Base-by-base conservation (phyloP, 352 stramenopile genomes). In the Blastocystis sp. region DNA sequence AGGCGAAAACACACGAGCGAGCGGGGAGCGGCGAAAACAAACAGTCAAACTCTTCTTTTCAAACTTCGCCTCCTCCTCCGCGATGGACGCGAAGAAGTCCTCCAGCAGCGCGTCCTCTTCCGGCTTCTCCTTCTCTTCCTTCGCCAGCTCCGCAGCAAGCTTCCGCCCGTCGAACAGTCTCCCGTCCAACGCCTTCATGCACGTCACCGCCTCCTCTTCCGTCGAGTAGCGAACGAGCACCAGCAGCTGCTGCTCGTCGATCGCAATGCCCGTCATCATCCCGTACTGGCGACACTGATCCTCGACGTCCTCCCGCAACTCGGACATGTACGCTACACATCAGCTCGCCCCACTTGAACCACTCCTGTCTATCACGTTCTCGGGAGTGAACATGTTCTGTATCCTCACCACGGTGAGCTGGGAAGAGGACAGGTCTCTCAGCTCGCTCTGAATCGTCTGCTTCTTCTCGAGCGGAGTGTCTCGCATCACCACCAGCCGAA, bases 271-370 rank as follows among this genome's bases (percentile, higher is more conserved):
- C 62, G 71, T 81, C 21, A 81, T 59, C 35, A 21, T 81, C 24
- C 71, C 71, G 37, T 81, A 81, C 59, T 81, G 24, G n/a, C n/a
- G 26, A 16, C 35, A 59, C 71, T 81, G 41, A 9, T 16, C 9
- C 29, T 81, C 71, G 10, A 81, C 71, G 35, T 81, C 71, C 62
- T 63, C 71, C 45, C 71, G 24, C 50, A 81, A 4, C 26, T 81
- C 71, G 9, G n/a, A 0, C 71, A 81, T 81, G 33, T 81, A 81
- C 59, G 62, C 71, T 81, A 39, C 19, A 60, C 50, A 31, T 81
- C 3, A 65, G 24, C 19, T 31, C 35, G 16, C 12, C 24, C 3
- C 24, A 6, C 29, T 16, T 31, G 3, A 41, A 3, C 16, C 33
- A 81, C 71, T n/a, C 39, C 71, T 21, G 45, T 81, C 71, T 1